Base-by-base conservation (phyloP, 495 filamentous ascomycete species). In the Cercophora newfieldiana region DNA sequence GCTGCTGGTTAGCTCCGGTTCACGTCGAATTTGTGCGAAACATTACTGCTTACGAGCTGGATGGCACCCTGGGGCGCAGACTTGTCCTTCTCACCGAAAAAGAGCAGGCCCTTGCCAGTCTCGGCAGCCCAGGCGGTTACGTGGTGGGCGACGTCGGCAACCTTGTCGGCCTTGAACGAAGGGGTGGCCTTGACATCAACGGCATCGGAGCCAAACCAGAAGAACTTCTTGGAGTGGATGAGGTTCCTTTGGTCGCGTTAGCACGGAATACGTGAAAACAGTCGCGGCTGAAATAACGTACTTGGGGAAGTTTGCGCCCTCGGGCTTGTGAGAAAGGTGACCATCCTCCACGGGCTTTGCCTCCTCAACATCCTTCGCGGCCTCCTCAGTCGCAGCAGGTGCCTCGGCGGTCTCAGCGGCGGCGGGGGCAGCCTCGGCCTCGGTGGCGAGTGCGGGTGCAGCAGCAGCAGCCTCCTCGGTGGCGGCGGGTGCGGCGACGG, bases 71-170 rank as follows among this genome's bases (percentile, higher is more conserved):
- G 83, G 31, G 94, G 94, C 55, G 83, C 86, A 53, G 82, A 80
- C 87, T 94, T 97, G 77, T 94, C 88, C 89, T 97, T 97, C 72
- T 78, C 75, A 78, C 88, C 87, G 79, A 91, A 92, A 84, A 95
- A 96, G 33, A 97, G 81, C 7, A 99, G 89, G 78, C 95, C 95
- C 86, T 96, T 97, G 73, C 95, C 94, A 65, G 95, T 98, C 81
- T 96, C 87, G 66, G 84, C 88, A 62, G 94, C 92, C 90, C 96
- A 96, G 49, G 95, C 89, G 70, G 87, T 89, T 69, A 87, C 90
- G 59, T 91, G 86, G 80, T 94, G 89, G 67, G 90, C 90, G 66
- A 89, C 79, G 16, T 91, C 88, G 47, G 81, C 77, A 53, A 89
- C 80, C 89, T 97, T 96, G 85, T 96, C 95, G 71, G 89, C 88